Percentiles rank a stretch among this genome's conserved stretches.
These are phyloP conservation scores for Aspergillus sclerotioniger DNA, from an alignment of 495 filamentous ascomycete species.

Conservation along the genomic window DNA sequence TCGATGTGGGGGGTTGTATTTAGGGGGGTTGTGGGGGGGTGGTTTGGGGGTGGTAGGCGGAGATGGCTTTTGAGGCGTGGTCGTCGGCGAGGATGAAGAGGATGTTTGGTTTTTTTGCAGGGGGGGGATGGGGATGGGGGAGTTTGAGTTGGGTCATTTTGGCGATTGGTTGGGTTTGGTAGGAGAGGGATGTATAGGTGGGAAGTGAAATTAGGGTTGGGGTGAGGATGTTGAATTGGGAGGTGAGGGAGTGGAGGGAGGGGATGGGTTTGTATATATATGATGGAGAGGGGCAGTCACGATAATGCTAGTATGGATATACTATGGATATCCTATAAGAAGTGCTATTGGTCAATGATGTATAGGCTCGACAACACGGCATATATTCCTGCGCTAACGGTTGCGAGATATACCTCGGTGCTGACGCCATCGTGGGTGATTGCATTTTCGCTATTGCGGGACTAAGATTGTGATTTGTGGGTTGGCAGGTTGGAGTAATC, in stretches of 20 bases:
- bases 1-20: slow-evolving; percentile 46
- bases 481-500: too few species aligned
- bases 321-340: too few species aligned
- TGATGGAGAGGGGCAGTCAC: not conserved
- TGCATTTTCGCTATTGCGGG: not conserved
- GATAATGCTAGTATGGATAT: too few species aligned
- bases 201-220: too few species aligned
- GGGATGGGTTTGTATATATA: not conserved
- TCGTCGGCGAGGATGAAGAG: slow-evolving; percentile 50
- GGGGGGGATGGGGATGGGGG: not conserved
- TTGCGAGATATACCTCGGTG: not conserved
- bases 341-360: not conserved
- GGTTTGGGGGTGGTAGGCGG: slow-evolving; percentile 35
- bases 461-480: too few species aligned
- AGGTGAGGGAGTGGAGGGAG: not conserved
- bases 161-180: not conserved
- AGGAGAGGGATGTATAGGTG: too few species aligned
- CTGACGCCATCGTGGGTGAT: not conserved
- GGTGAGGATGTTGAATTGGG: too few species aligned
- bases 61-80: slow-evolving; percentile 44
- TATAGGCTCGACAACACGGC: too few species aligned
- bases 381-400: not conserved
- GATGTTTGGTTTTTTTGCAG: slow-evolving; percentile 32
- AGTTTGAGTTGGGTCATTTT: not conserved
- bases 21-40: too few species aligned